Evolutionary conservation across 169 alveolate genomes (phyloP), one percentile per base, ranked within the genome.

Genomic region (Eimeria maxima): DNA sequence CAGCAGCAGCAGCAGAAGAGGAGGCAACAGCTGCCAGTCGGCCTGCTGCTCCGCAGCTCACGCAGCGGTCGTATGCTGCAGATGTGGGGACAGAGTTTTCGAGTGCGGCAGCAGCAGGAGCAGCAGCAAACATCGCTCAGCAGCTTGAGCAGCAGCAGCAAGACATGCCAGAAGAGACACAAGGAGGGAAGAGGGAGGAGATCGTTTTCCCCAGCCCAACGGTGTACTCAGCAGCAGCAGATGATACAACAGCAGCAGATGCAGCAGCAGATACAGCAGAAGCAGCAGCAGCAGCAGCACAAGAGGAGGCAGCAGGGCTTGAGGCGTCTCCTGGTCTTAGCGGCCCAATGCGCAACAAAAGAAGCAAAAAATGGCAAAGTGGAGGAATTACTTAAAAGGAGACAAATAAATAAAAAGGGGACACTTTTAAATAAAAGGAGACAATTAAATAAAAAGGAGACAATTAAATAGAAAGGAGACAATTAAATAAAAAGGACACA

Each of bases 41-140:
- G 0, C 67, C 90, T 80, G 90, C 50, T 2, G 38, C 90, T 47
- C 71, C 90, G 38, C 50, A 53, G 63, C 90, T 80, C n/a, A 42
- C 24, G 63, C 90, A 50, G 29, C 63, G 63, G 8, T 80, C 90
- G n/a, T 80, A 7, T 50, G 90, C 90, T 38, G 90, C 90, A 38
- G 90, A 45, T 44, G 44, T 80, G 44, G 71, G 90, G 13, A 38
- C 44, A 14, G 69, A 24, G 53, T 45, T 14, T 38, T 53, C 16
- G 60, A 14, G 60, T 7, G 10, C 60, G 0, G 60, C 60, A 53
- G 60, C 60, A 7, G 60, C 60, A 53, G 60, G 6, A 53, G 60
- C 60, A 53, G 60, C 60, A 53, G 60, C 60, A 53, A 14, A 33
- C 38, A 33, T 33, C 38, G 38, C 38, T 33, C 38, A 33, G 38